Base-by-base conservation (phyloP, 2,329 filamentous ascomycete species). In the Mycosphaerelloides madeirae region DNA sequence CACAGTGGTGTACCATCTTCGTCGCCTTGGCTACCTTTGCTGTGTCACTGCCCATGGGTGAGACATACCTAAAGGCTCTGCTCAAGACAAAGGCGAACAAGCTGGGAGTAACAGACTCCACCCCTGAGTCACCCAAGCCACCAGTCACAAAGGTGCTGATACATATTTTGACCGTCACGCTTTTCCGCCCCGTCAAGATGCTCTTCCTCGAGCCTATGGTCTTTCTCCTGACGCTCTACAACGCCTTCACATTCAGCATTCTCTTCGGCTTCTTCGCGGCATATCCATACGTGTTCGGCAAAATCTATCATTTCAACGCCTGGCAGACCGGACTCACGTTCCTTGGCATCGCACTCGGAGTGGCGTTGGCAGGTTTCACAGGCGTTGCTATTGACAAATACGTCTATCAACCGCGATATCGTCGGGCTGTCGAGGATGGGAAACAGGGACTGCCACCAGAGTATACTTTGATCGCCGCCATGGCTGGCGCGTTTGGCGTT, bases 71-170 rank as follows among this genome's bases (percentile, higher is more conserved):
- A 2, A 52, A 52, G 0, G 57, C 68, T 0, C 64, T 73, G 5
- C 56, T 73, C 15, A 66, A 68, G 44, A 46, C 57, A 7, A 54
- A 53, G 19, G 84, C 84, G 1, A 68, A 67, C 20, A 70, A 68
- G 32, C 38, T 50, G 16, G 46, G 48, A n/a, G n/a, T n/a, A n/a
- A n/a, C n/a, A n/a, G n/a, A n/a, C n/a, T n/a, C n/a, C n/a, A n/a
- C n/a, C n/a, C 38, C 63, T 85, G 29, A 76, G 80, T 50, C 78
- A 75, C 55, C 69, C 71, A 28, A 75, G 78, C 12, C 35, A 68
- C 12, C 63, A 56, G 16, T 50, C 11, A 62, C 71, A 28, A 56
- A 73, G 39, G 68, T 74, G 48, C 42, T 63, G 9, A 65, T 64
- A 9, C 63, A 67, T 28, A 68, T 78, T 42, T 58, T 69, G 5